Base-by-base conservation (phyloP, 768 basidiomycete species). In the Xanthoconium purpureum region DNA sequence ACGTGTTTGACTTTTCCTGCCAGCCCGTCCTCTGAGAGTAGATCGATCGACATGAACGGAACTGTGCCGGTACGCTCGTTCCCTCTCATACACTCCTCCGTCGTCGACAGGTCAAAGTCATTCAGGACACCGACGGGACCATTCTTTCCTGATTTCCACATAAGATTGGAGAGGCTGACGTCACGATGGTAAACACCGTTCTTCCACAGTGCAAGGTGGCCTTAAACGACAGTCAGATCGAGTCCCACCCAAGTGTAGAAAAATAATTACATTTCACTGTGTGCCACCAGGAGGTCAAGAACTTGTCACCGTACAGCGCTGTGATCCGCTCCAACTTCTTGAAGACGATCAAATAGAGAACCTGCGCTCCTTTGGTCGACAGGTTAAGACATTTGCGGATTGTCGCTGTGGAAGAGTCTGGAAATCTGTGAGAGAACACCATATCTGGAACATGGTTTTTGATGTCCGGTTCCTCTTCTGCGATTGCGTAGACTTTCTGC, bases 201-300 rank as follows among this genome's bases (percentile, higher is more conserved):
- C 49, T 39, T 58, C 56, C 59, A 60, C 3, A 58, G 33, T 2
- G 36, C 48, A 3, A 54, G 40, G 12, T 58, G 59, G 36, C 52
- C 52, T 58, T 42, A 0, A 6, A 15, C 9, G 6, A 9, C 32
- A 18, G 36, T 50, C 38, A 58, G 49, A 24, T 20, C 32, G 12
- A 35, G 33, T 43, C 30, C 2, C 2, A 24, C 10, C 17, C 14
- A 1, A 40, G 18, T 0, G 17, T 8, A 13, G 1, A 6, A 2
- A 9, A 6, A 0, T 2, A 50, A 30, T 50, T 32, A 61, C 53
- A 59, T 40, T 59, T 58, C 15, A 48, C 53, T 0, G 36, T 32
- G 0, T 45, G 14, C 59, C 59, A 57, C 47, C 56, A 60, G 17
- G 18, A 24, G 2, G 10, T 4, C 36, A 51, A 43, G 18, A 60